phyloP scores from a whole-genome alignment of 2,329 filamentous ascomycete species.

The Verticillium dahliae region DNA sequence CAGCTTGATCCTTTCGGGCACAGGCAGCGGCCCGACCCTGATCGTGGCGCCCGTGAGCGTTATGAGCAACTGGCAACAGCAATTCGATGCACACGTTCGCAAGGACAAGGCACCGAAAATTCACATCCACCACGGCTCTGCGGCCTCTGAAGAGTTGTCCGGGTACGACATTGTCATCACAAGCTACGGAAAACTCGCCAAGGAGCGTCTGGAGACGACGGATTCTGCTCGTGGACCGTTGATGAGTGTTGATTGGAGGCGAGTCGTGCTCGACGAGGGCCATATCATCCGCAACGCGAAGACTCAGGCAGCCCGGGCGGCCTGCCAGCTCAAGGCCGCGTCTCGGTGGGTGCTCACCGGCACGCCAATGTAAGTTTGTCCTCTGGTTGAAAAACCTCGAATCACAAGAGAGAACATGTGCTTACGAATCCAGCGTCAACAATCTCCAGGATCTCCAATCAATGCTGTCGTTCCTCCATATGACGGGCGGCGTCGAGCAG shows the following conservation, averaged over 20 bases:
- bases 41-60: conserved; percentile 79
- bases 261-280: conserved; percentile 77
- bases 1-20: conserved; percentile 60
- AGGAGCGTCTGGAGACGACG: conserved; percentile 43
- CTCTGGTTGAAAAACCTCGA: neutral
- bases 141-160: conserved; percentile 41
- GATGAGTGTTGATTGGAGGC: conserved; percentile 59
- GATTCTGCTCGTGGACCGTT: conserved; percentile 28
- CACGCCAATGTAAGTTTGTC: conserved; percentile 59
- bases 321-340: conserved; percentile 57
- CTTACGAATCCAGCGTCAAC: conserved; percentile 52
- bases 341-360: conserved; percentile 77
- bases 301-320: conserved; percentile 66
- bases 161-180: conserved; percentile 74
- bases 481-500: conserved; percentile 70
- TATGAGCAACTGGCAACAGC: conserved; percentile 85
- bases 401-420: neutral
- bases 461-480: conserved; percentile 67
- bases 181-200: conserved; percentile 71
- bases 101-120: conserved; percentile 56
- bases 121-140: conserved; percentile 58
- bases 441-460: conserved; percentile 76
- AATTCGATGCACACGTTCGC: conserved; percentile 67
- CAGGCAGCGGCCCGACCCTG: conserved; percentile 56
- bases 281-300: conserved; percentile 74